Conservation (phyloP, 2,329 filamentous ascomycete species). For the Pyrenochaeta sp. region DNA sequence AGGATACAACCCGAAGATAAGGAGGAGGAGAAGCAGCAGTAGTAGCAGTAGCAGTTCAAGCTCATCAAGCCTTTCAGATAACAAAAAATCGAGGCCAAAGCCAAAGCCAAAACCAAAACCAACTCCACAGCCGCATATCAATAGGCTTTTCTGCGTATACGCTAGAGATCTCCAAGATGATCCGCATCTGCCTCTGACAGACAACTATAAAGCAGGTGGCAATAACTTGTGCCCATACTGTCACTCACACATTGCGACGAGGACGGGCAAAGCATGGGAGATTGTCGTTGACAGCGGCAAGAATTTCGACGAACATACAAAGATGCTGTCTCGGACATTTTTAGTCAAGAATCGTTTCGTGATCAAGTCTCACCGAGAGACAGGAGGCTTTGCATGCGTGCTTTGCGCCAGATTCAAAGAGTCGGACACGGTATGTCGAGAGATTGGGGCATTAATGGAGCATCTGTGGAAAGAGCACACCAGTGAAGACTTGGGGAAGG, state of each 20-base stretch:
- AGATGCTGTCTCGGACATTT: slow-evolving; percentile 24
- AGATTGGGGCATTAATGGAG: slow-evolving; percentile 36
- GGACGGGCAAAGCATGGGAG: slow-evolving; percentile 41
- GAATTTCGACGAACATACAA: slow-evolving; percentile 10
- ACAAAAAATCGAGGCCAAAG: slow-evolving; percentile 4
- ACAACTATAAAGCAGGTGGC: slow-evolving; percentile 32
- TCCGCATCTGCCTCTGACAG: slow-evolving; percentile 27
- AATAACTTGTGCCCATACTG: slow-evolving; percentile 41
- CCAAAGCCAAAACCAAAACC: slow-evolving; percentile 2
- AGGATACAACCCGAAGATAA: slow-evolving; percentile 7
- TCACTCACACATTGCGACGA: slow-evolving; percentile 24
- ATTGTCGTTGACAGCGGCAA: slow-evolving; percentile 23
- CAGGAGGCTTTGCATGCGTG: slow-evolving; percentile 40
- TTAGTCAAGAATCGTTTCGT: slow-evolving; percentile 39
- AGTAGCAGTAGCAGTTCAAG: slow-evolving; percentile 14
- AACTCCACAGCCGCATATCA: slow-evolving; percentile 2
- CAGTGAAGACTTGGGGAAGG: slow-evolving; percentile 33
- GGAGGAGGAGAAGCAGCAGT: slow-evolving; percentile 10
- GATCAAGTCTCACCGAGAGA: slow-evolving; percentile 42
- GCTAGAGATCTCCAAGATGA: slow-evolving; percentile 40
- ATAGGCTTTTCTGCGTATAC: slow-evolving; percentile 41
- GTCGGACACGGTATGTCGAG: slow-evolving; percentile 39
- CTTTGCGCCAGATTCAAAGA: slow-evolving; percentile 35
- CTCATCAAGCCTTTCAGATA: slow-evolving; percentile 4
- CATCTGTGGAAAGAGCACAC: slow-evolving; percentile 46